Evolutionary conservation across 208 protist genomes (phyloP).

Genomic region (Strigomonas galati): DNA sequence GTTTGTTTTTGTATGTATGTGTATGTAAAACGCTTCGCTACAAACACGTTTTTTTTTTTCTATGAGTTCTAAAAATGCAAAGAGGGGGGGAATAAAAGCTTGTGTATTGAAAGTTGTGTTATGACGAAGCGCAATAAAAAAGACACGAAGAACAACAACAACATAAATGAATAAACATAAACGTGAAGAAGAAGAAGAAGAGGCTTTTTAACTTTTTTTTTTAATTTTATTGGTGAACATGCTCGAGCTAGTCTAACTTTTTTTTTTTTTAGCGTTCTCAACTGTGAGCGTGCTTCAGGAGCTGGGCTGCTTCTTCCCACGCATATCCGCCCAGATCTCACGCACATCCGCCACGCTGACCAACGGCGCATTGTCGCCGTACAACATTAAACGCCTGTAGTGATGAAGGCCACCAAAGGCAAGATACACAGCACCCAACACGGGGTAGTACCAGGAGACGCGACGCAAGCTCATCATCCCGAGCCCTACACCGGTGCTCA

Average conservation of each 20-base stretch:
- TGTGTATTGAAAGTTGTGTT: background rate
- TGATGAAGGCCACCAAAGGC: constrained; percentile 83
- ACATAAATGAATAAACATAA: constrained; percentile 3
- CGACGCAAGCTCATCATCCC: constrained; percentile 64
- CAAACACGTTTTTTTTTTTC: too few species aligned
- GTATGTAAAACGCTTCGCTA: too few species aligned
- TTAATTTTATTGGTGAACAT: constrained; percentile 3
- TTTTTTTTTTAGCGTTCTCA: background rate
- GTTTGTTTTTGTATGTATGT: too few species aligned
- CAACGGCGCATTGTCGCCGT: constrained; percentile 80
- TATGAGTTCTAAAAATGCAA: too few species aligned
- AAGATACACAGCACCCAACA: constrained; percentile 72
- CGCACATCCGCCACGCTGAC: constrained; percentile 76
- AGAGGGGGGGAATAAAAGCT: background rate
- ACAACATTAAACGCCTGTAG: constrained; percentile 85
- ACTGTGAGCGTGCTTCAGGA: background rate
- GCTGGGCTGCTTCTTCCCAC: constrained; percentile 7
- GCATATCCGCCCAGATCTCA: constrained; percentile 34
- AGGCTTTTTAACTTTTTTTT: background rate
- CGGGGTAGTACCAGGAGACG: constrained; percentile 85
- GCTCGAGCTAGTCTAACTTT: background rate
- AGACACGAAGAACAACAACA: too few species aligned
- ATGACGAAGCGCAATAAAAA: constrained; percentile 2
- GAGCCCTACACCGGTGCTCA: constrained; percentile 64
- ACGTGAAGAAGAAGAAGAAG: constrained; percentile 1